phyloP scores from a whole-genome alignment of 495 filamentous ascomycete species.

The Talaromyces liani region DNA sequence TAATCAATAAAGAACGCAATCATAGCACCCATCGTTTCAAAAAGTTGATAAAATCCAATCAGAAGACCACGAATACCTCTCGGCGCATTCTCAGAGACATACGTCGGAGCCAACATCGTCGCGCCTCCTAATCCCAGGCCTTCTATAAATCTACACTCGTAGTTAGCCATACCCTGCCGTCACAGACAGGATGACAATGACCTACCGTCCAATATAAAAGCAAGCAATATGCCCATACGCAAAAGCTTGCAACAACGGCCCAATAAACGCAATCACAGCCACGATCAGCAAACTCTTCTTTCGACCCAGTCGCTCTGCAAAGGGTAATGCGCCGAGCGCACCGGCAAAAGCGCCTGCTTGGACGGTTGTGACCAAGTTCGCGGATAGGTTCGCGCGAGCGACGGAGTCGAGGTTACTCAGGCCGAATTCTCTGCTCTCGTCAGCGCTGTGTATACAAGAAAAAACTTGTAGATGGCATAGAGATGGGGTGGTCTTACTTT shows the following conservation, averaged over 20 bases:
- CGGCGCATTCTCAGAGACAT: slow-evolving; percentile 59
- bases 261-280: slow-evolving; percentile 46
- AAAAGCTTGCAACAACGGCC: slow-evolving; percentile 56
- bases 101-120: slow-evolving; percentile 56
- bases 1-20: slow-evolving; percentile 64
- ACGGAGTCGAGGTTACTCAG: slow-evolving; percentile 37
- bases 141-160: slow-evolving; percentile 41
- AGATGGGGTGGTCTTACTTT: slow-evolving; percentile 23
- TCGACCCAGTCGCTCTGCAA: slow-evolving; percentile 52
- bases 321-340: slow-evolving; percentile 47
- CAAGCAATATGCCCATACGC: slow-evolving; percentile 42
- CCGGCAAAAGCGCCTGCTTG: slow-evolving; percentile 66
- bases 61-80: slow-evolving; percentile 63
- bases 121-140: slow-evolving; percentile 61
- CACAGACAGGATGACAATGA: neutral
- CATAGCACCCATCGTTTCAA: slow-evolving; percentile 56
- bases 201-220: slow-evolving; percentile 58
- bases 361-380: slow-evolving; percentile 57
- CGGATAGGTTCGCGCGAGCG: slow-evolving; percentile 23
- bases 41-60: slow-evolving; percentile 65
- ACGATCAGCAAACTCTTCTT: slow-evolving; percentile 45
- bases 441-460: neutral
- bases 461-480: neutral
- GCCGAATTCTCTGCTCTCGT: neutral
- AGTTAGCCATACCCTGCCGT: slow-evolving; percentile 10